These are phyloP conservation scores for Terfezia claveryi DNA, from an alignment of 495 filamentous ascomycete species.

Conservation along the genomic window DNA sequence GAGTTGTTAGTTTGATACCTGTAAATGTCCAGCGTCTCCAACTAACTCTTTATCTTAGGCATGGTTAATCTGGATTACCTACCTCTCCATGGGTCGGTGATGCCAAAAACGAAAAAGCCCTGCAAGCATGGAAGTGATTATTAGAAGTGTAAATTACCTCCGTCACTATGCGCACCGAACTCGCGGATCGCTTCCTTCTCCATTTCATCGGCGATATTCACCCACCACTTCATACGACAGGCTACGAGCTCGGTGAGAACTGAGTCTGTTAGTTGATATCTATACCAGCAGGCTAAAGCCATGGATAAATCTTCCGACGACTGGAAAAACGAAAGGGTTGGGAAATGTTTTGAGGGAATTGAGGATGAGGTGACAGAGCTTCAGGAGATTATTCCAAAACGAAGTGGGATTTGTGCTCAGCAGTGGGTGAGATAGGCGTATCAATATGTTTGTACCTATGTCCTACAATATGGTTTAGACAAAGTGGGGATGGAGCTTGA, in stretches of 20 bases:
- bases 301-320: neutral
- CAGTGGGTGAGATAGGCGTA: slow-evolving; percentile 42
- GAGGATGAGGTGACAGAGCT: neutral
- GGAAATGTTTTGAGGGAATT: neutral
- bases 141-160: no score
- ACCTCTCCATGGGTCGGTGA: no score
- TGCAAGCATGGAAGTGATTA: no score
- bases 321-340: neutral
- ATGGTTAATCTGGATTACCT: no score
- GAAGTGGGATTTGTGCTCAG: slow-evolving; percentile 30
- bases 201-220: slow-evolving; percentile 47
- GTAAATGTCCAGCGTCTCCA: no score
- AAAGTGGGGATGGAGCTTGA: slow-evolving; percentile 26
- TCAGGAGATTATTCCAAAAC: neutral
- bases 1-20: no score
- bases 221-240: slow-evolving; percentile 41
- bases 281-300: no score
- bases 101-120: no score
- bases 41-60: no score
- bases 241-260: slow-evolving; percentile 37
- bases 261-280: no score
- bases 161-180: no score
- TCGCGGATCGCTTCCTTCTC: slow-evolving; percentile 40
- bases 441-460: slow-evolving; percentile 34
- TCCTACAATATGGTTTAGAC: slow-evolving; percentile 30